These are phyloP conservation scores for Lentinula novae-zelandiae DNA, from an alignment of 1,284 basidiomycete genomes.

Conservation along the genomic window DNA sequence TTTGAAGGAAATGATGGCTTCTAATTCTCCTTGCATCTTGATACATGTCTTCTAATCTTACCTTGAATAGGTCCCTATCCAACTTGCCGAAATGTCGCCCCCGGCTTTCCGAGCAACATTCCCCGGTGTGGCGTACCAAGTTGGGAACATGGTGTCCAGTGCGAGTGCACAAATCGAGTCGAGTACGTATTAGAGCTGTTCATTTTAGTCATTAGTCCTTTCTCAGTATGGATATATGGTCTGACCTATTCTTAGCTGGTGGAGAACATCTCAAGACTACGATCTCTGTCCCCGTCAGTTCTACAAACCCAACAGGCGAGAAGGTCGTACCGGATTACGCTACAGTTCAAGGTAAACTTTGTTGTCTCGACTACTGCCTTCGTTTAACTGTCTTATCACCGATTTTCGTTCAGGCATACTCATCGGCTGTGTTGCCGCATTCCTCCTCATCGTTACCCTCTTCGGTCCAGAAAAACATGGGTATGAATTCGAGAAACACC, in stretches of 20 bases:
- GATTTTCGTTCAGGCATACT: conserved; percentile 3
- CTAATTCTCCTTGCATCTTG: too few relatives aligned
- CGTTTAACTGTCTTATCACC: conserved; percentile 68
- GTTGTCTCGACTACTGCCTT: conserved; percentile 62
- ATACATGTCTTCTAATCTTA: background rate
- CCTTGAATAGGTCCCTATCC: conserved; percentile 59
- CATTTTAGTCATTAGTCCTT: background rate
- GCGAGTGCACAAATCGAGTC: conserved; percentile 93
- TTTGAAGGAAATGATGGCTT: too few relatives aligned
- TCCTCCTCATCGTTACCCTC: conserved; percentile 63
- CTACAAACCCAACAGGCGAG: conserved; percentile 9
- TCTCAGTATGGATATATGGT: background rate
- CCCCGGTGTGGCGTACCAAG: conserved; percentile 88
- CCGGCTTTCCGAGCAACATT: conserved; percentile 93
- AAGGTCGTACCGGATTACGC: conserved; percentile 78
- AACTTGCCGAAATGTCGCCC: conserved; percentile 86
- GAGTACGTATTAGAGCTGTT: conserved; percentile 36
- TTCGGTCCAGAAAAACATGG: conserved; percentile 81
- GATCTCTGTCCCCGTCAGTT: conserved; percentile 36
- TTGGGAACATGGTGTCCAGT: conserved; percentile 86
- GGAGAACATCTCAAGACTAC: conserved; percentile 56
- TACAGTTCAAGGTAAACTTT: conserved; percentile 50
- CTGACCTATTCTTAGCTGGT: conserved; percentile 40
- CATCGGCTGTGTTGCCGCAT: conserved; percentile 69
- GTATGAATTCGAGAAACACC: conserved; percentile 80